Evolutionary conservation across 768 basidiomycete genomes (phyloP), one percentile per base, ranked within the genome.

Genomic region (Postia placenta): DNA sequence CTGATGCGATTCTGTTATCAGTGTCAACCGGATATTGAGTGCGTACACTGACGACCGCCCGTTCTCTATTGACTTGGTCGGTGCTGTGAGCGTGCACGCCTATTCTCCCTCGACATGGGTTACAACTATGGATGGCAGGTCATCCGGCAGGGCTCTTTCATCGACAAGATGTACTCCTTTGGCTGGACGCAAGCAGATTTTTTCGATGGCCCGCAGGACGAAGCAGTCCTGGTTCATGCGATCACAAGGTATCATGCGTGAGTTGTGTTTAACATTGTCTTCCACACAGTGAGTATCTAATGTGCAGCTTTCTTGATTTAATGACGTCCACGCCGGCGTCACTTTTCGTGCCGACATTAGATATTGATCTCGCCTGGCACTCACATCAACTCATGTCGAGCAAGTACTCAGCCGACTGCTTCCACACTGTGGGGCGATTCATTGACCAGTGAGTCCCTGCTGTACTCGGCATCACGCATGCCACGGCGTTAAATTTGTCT

Each of bases 321-420:
- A 72, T 79, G 65, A 61, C 73, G 12, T 69, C 71, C 1, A 69
- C 67, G 0, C 70, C 75, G 1, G 56, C 56, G 9, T 60, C 68
- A 0, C 73, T 78, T 60, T 68, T 74, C 36, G 79, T 81, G 2
- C 80, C 83, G 12, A 85, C 83, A 1, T 62, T 87, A 17, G 84
- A 87, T 51, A 85, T 88, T 30, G 86, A 87, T 53, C 68, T 89
- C 17, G 77, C 74, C 3, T 87, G 85, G 85, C 86, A 89, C 53
- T 83, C 83, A 0, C 84, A 87, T 49, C 85, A 86, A 54, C 70
- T 87, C 5, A 68, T 74, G 60, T 69, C 70, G 0, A 50, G 47
- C 2, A 64, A 68, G 35, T 87, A 87, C 56, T 56, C 61, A 3
- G 41, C 50, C 1, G 74, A 82, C 50, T 75, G 76, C 37, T 60